Percentiles rank a stretch among this genome's conserved stretches.
Evolutionary conservation across 345 rosid species (phyloP).

Genomic region (Murraya paniculata): DNA sequence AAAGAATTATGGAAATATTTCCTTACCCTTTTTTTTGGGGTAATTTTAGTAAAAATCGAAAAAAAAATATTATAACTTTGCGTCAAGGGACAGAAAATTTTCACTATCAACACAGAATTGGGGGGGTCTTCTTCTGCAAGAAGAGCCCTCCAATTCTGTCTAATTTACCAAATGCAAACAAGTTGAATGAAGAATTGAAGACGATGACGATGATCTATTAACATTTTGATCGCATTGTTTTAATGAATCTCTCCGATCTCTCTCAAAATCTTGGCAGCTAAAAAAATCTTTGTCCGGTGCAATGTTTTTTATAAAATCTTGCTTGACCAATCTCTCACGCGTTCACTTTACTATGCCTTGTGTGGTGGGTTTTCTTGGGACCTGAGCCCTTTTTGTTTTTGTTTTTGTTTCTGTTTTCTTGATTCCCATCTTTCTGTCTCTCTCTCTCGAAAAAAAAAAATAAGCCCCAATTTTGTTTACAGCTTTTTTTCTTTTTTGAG

Average conservation of each 20-base stretch:
- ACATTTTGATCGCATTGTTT: neutral
- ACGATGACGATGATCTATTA: neutral
- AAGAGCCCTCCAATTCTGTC: slow-evolving; percentile 11
- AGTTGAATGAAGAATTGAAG: neutral
- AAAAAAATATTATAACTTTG: neutral
- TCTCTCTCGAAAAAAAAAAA: slow-evolving; percentile 22
- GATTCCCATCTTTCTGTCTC: slow-evolving; percentile 11
- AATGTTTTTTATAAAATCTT: neutral
- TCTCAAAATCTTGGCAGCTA: neutral
- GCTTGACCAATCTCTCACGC: slow-evolving; percentile 2
- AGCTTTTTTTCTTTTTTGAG: slow-evolving; percentile 18
- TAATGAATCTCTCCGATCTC: neutral
- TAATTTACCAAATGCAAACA: neutral
- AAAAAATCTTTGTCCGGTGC: neutral
- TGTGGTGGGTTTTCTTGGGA: slow-evolving; percentile 31
- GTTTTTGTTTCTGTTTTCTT: neutral
- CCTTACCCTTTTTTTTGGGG: too few relatives aligned
- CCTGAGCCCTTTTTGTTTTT: slow-evolving; percentile 11
- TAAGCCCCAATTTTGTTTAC: slow-evolving; percentile 17
- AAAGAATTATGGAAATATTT: too few relatives aligned
- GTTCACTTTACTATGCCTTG: slow-evolving; percentile 6
- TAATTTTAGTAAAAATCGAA: too few relatives aligned
- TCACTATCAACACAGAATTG: neutral
- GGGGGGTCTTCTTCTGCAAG: neutral
- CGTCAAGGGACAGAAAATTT: neutral